Evolutionary conservation across 1,284 basidiomycete species (phyloP), one percentile per base, ranked within the genome.

Genomic region (Phylloporus sp.): DNA sequence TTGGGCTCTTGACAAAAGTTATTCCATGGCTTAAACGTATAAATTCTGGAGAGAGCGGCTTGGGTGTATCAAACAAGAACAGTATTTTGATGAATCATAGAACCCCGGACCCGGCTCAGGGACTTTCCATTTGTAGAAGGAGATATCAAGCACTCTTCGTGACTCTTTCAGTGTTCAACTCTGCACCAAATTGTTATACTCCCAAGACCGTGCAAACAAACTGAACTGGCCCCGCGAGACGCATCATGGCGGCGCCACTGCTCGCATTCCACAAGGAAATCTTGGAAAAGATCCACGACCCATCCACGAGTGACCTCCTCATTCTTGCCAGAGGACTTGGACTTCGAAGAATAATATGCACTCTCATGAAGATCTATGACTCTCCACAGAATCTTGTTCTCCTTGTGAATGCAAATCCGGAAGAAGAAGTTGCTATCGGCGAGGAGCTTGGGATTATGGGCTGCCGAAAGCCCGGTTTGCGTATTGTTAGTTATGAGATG

Each of bases 371-470:
- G 80, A 94, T 97, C 53, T 99, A 98, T 78, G 94, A 97, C 79
- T 89, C 92, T n/a, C 91, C 94, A 27, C 88, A 91, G 69, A 96
- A 89, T 74, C 86, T 98, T 8, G 88, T 99, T 56, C 83, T 99
- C 6, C 85, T 98, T 17, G 91, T 99, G 65, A 97, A 98, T 79
- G 96, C 97, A 0, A 89, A 87, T 0, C 85, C 89, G 4, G 94
- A 97, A 70, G 97, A 99, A 77, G 96, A 98, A 76, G 86, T 90
- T 0, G 95, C 93, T 1, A 94, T 99, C 52, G 95, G 95, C 0
- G 96, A 98, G 73, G 95, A 98, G 77, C 86, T 99, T 14, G 93
- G 94, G 0, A 91, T 96, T 29, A 93, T 98, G 88, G 96, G 97
- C 3, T 96, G 95, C 70, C 84, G 94, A 68, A 92, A 90, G 73